Evolutionary conservation across 176 grass and related monocot species (phyloP), one percentile per base, ranked within the genome.

Genomic region (Sorghum bicolor): DNA sequence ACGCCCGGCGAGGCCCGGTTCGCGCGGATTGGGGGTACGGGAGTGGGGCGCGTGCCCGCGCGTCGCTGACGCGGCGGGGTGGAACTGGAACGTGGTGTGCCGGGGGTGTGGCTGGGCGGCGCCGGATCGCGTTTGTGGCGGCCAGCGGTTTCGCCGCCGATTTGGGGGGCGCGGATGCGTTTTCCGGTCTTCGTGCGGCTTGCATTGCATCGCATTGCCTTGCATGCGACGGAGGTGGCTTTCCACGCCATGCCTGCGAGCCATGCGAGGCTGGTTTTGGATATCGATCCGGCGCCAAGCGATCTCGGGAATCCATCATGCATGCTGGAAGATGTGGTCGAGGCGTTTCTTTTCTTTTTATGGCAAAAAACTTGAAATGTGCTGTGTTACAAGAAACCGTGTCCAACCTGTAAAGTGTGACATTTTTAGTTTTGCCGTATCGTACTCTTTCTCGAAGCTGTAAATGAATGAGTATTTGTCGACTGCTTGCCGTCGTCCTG

Each of bases 261-360:
- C 43, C 11, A n/a, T n/a, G 52, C 55, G 8, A 24, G n/a, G 55
- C 55, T 60, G 55, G 22, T 60, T 60, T 60, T 60, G 55, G 55
- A 60, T 60, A 60, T 25, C 55, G 22, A 60, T 60, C 55, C 8
- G 9, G 55, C 22, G 0, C 55, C 55, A 24, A 60, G 1, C n/a
- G 3, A 25, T 4, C 22, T 10, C 0, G 2, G 20, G 6, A n/a
- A n/a, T 20, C 5, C 20, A n/a, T n/a, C n/a, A n/a, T n/a, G n/a
- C n/a, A 57, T n/a, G 55, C 5, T 60, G 53, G 53, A 10, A n/a
- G 53, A 57, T 24, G 53, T 10, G 20, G 53, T 4, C 20, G 53
- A 9, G 0, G 6, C 50, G 5, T 53, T 17, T 53, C 44, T 16
- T 20, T 52, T 16, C 3, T 13, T 37, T 37, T 37, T 13, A 44